Evolutionary conservation across 805 yeast genomes (phyloP).

Genomic region (Wickerhamia fluorescens): DNA sequence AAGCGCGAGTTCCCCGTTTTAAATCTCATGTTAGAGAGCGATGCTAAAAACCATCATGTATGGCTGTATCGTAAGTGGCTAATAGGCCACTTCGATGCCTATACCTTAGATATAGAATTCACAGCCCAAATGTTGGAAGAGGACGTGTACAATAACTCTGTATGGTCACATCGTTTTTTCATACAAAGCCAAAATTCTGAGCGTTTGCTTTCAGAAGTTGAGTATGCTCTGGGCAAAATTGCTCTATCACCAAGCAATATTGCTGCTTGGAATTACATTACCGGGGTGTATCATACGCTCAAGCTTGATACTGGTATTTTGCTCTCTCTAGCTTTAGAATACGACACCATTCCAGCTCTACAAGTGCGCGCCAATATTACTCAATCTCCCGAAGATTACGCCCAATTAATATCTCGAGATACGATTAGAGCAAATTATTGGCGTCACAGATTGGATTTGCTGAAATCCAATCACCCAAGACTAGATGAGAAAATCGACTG

Average conservation of each 20-base stretch:
- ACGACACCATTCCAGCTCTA: too few species aligned
- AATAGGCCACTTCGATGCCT: constrained; percentile 47
- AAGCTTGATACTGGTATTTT: too few species aligned
- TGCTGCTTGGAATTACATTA: constrained; percentile 78
- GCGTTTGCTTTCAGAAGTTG: constrained; percentile 41
- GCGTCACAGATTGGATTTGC: too few species aligned
- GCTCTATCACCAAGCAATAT: constrained; percentile 68
- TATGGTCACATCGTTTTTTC: constrained; percentile 85
- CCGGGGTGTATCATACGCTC: too few species aligned
- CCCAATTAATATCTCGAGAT: too few species aligned
- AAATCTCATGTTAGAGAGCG: constrained; percentile 64
- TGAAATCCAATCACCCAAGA: too few species aligned
- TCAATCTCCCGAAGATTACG: too few species aligned
- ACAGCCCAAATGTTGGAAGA: too few species aligned
- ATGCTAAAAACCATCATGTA: constrained; percentile 89
- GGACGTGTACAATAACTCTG: constrained; percentile 85
- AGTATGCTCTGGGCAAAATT: constrained; percentile 45
- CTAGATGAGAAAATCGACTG: too few species aligned
- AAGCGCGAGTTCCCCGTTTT: constrained; percentile 60
- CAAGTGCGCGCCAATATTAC: too few species aligned
- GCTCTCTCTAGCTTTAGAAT: constrained; percentile 1
- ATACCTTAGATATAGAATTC: too few species aligned
- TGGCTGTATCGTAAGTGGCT: constrained; percentile 93
- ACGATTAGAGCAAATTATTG: too few species aligned
- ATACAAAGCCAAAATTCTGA: constrained; percentile 27